phyloP scores from a whole-genome alignment of 2,329 filamentous ascomycete genomes.

The Cordyceps cateniannulata region DNA sequence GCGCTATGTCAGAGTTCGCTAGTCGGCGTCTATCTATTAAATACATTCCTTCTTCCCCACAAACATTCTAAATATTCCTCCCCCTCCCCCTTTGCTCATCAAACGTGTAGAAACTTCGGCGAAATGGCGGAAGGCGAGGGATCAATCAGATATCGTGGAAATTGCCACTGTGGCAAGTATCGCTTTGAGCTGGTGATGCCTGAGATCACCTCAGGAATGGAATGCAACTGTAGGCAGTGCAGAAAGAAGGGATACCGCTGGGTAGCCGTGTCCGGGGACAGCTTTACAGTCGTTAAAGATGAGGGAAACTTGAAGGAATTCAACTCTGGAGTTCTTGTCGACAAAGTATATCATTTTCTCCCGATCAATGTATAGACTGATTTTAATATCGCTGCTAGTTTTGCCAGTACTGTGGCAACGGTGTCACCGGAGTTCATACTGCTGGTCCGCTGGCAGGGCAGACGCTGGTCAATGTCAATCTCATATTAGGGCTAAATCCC shows the following conservation, averaged over 20 bases:
- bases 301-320: slow-evolving; percentile 12
- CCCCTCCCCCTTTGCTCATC: not conserved
- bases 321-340: not conserved
- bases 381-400: slow-evolving; percentile 18
- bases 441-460: slow-evolving; percentile 18
- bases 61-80: not conserved
- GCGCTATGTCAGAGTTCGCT: too few species aligned
- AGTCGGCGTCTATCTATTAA: too few species aligned
- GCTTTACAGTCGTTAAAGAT: slow-evolving; percentile 13
- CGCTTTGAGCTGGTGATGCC: slow-evolving; percentile 19
- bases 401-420: slow-evolving; percentile 22
- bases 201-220: slow-evolving; percentile 4
- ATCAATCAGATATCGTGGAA: slow-evolving; percentile 14
- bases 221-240: slow-evolving; percentile 23
- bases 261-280: slow-evolving; percentile 12
- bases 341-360: slow-evolving; percentile 14
- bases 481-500: slow-evolving; percentile 19
- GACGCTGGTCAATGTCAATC: slow-evolving; percentile 20
- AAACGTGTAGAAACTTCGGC: not conserved
- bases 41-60: not conserved
- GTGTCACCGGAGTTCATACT: slow-evolving; percentile 20
- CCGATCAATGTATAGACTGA: too few species aligned
- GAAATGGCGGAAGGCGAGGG: not conserved
- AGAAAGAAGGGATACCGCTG: slow-evolving; percentile 24
- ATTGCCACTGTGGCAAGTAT: slow-evolving; percentile 26